Conservation (phyloP, 768 basidiomycete species). For the Gyrodon lividus region DNA sequence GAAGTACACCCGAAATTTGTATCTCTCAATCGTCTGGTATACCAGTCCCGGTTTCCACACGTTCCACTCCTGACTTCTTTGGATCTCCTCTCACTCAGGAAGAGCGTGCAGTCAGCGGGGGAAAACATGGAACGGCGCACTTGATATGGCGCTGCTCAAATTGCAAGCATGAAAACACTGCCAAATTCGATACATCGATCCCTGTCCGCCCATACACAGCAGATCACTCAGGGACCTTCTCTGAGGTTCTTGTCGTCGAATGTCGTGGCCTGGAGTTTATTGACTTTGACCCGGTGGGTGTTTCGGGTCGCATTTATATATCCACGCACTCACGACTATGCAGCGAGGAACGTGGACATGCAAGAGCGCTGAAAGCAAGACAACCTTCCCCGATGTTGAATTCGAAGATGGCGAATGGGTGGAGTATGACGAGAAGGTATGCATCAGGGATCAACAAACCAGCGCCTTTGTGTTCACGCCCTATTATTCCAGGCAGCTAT, state of each 20-base stretch:
- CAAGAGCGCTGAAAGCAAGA: conserved; percentile 54
- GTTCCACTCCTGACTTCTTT: conserved; percentile 4
- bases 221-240: conserved; percentile 59
- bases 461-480: background rate
- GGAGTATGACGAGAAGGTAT: conserved; percentile 90
- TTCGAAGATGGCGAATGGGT: conserved; percentile 71
- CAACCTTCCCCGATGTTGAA: conserved; percentile 64
- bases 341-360: conserved; percentile 78
- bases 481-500: conserved; percentile 44
- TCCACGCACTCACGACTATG: background rate
- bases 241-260: conserved; percentile 69
- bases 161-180: conserved; percentile 81
- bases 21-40: conserved; percentile 67
- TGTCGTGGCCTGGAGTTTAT: conserved; percentile 86
- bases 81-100: conserved; percentile 46
- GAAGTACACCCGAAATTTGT: conserved; percentile 74
- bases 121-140: conserved; percentile 68
- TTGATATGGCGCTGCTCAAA: conserved; percentile 79
- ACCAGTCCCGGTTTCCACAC: background rate
- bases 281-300: conserved; percentile 71
- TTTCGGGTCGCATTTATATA: background rate
- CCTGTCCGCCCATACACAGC: conserved; percentile 54
- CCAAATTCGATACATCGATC: conserved; percentile 64
- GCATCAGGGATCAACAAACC: conserved; percentile 1
- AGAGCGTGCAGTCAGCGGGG: conserved; percentile 58